These are phyloP conservation scores for Tardiomyces digboiensis DNA, from an alignment of 1,139 yeast species.

Conservation along the genomic window DNA sequence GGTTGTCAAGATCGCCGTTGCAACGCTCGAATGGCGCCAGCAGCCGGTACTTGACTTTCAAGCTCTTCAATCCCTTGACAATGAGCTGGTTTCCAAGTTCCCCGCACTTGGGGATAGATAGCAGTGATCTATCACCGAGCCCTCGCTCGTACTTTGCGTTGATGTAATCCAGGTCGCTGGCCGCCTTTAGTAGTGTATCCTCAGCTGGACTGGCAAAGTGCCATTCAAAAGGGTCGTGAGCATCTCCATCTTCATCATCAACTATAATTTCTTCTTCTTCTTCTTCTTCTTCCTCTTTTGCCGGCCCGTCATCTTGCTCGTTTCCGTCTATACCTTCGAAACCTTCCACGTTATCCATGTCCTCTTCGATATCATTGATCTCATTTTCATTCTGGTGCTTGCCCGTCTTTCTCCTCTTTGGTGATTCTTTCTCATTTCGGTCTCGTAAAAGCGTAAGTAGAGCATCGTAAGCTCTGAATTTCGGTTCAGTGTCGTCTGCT, in stretches of 20 bases:
- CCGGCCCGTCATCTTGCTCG: slow-evolving; percentile 18
- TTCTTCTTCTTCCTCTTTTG: slow-evolving; percentile 19
- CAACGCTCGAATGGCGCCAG: slow-evolving; percentile 16
- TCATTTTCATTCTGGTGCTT: slow-evolving; percentile 18
- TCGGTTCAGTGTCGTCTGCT: background rate
- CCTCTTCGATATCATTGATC: slow-evolving; percentile 7
- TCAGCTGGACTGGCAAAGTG: slow-evolving; percentile 59
- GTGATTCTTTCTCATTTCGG: slow-evolving; percentile 27
- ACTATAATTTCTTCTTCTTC: slow-evolving; percentile 26
- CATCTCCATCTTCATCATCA: slow-evolving; percentile 32
- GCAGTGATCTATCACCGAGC: slow-evolving; percentile 6
- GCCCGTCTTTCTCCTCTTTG: slow-evolving; percentile 15
- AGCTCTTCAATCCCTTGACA: background rate
- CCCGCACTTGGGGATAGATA: background rate
- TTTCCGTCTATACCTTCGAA: slow-evolving; percentile 16
- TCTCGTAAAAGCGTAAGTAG: slow-evolving; percentile 57
- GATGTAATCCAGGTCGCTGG: background rate
- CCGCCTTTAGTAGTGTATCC: background rate
- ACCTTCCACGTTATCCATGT: slow-evolving; percentile 14
- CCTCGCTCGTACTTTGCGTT: background rate
- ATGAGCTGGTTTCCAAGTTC: background rate
- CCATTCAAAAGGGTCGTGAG: slow-evolving; percentile 52
- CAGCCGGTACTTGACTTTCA: slow-evolving; percentile 22
- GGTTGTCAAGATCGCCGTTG: slow-evolving; percentile 24
- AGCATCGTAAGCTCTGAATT: slow-evolving; percentile 52